Conservation (phyloP, 2,329 filamentous ascomycete species). For the Tolypocladium nubicola region DNA sequence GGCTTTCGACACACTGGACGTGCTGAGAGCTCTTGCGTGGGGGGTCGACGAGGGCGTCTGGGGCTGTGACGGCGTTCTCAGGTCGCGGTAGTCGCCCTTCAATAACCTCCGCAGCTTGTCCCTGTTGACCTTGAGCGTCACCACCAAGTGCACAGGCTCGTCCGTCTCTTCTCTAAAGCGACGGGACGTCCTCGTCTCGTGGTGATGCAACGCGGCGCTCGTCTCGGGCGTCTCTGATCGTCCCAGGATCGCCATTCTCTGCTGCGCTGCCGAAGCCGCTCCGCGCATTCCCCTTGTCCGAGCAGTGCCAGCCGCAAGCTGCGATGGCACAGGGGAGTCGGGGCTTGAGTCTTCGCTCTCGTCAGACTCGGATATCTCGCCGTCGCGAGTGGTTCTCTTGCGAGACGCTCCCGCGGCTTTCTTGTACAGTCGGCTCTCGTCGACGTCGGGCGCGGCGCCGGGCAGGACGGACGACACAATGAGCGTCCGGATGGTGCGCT, state of each 20-base stretch:
- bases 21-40: constrained; percentile 19
- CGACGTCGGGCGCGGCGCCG: constrained; percentile 67
- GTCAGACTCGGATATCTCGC: constrained; percentile 76
- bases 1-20: constrained; percentile 17
- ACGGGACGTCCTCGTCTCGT: constrained; percentile 61
- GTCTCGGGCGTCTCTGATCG: constrained; percentile 87
- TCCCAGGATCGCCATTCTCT: constrained; percentile 71
- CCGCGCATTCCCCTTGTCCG: constrained; percentile 82
- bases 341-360: constrained; percentile 82
- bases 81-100: constrained; percentile 38
- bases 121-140: constrained; percentile 65
- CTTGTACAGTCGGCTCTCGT: constrained; percentile 83
- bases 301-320: constrained; percentile 63
- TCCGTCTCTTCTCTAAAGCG: constrained; percentile 69
- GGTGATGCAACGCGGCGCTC: constrained; percentile 46
- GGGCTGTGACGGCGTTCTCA: constrained; percentile 22
- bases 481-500: constrained; percentile 84
- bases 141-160: constrained; percentile 56
- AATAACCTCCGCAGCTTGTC: constrained; percentile 61
- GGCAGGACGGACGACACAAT: constrained; percentile 89
- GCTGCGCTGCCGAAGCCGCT: constrained; percentile 76
- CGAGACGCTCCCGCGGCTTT: constrained; percentile 51
- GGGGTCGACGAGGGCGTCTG: constrained; percentile 20
- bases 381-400: constrained; percentile 45
- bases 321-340: constrained; percentile 73